phyloP scores from a whole-genome alignment of 352 stramenopile genomes.

The Phytophthora fragariaefolia region DNA sequence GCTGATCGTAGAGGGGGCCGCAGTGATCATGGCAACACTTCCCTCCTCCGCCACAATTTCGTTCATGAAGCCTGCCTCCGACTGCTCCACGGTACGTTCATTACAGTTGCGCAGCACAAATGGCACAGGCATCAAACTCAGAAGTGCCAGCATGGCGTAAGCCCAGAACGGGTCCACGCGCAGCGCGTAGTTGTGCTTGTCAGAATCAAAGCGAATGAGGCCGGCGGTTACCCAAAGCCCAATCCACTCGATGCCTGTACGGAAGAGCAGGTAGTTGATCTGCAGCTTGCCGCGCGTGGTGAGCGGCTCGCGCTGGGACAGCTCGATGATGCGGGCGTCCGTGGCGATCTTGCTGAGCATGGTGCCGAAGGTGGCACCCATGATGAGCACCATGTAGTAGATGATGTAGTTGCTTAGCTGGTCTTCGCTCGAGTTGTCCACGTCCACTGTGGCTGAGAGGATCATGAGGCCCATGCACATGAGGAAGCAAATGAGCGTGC shows the following conservation, averaged over 20 bases:
- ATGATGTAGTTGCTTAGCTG: constrained; percentile 47
- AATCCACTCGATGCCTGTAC: constrained; percentile 54
- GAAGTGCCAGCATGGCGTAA: constrained; percentile 56
- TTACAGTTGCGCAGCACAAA: constrained; percentile 71
- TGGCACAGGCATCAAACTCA: constrained; percentile 61
- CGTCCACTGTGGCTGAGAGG: constrained; percentile 52
- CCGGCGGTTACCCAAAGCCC: constrained; percentile 55
- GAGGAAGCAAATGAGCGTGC: constrained; percentile 60
- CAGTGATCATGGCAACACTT: constrained; percentile 31
- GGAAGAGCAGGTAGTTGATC: constrained; percentile 82
- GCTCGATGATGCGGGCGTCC: constrained; percentile 82
- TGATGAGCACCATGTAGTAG: constrained; percentile 72
- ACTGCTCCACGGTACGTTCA: constrained; percentile 51
- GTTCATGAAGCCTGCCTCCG: constrained; percentile 31
- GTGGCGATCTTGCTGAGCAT: constrained; percentile 88
- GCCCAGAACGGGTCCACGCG: constrained; percentile 58
- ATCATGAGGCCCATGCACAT: constrained; percentile 62
- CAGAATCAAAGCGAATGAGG: constrained; percentile 51
- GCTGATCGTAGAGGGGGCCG: constrained; percentile 7
- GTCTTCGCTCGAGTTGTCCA: constrained; percentile 34
- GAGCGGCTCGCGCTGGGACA: constrained; percentile 80
- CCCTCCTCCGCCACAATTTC: constrained; percentile 37
- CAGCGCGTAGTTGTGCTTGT: constrained; percentile 54
- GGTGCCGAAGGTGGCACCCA: constrained; percentile 79
- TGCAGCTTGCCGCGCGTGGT: constrained; percentile 72